phyloP scores from a whole-genome alignment of 2,329 filamentous ascomycete genomes.

The Ophiocordyceps camponoti-leonardi region DNA sequence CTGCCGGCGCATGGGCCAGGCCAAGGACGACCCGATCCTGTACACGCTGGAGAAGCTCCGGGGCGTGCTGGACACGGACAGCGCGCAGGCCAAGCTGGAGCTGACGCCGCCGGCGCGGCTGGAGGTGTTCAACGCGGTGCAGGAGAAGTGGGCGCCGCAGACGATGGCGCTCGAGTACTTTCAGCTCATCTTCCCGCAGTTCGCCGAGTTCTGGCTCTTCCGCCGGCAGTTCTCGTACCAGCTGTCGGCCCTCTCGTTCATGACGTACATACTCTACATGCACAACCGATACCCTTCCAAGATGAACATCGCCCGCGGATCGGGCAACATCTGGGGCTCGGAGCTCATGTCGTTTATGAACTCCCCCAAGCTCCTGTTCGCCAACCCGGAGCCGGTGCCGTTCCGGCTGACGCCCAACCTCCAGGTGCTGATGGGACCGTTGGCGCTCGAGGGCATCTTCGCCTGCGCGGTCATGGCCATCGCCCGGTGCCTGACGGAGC shows the following conservation, averaged over 20 bases:
- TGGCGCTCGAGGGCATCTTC: constrained; percentile 93
- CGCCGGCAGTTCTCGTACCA: constrained; percentile 93
- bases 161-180: constrained; percentile 78
- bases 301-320: constrained; percentile 73
- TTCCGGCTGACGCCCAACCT: constrained; percentile 96
- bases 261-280: constrained; percentile 98
- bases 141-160: constrained; percentile 80
- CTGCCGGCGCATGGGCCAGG: constrained; percentile 69
- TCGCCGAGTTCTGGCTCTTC: constrained; percentile 96
- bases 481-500: constrained; percentile 80
- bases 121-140: constrained; percentile 88
- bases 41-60: constrained; percentile 93
- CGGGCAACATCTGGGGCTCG: constrained; percentile 89
- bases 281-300: constrained; percentile 91
- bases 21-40: constrained; percentile 87
- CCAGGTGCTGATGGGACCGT: constrained; percentile 86
- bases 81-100: constrained; percentile 46
- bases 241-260: constrained; percentile 85
- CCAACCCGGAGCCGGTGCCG: constrained; percentile 87
- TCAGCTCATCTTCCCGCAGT: constrained; percentile 72
- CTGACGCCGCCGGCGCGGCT: constrained; percentile 57
- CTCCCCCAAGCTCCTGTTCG: constrained; percentile 69
- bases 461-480: constrained; percentile 94
- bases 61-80: constrained; percentile 53
- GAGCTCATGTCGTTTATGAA: constrained; percentile 89